phyloP scores from a whole-genome alignment of 2,329 filamentous ascomycete genomes.

The Aureobasidium uvarum region DNA sequence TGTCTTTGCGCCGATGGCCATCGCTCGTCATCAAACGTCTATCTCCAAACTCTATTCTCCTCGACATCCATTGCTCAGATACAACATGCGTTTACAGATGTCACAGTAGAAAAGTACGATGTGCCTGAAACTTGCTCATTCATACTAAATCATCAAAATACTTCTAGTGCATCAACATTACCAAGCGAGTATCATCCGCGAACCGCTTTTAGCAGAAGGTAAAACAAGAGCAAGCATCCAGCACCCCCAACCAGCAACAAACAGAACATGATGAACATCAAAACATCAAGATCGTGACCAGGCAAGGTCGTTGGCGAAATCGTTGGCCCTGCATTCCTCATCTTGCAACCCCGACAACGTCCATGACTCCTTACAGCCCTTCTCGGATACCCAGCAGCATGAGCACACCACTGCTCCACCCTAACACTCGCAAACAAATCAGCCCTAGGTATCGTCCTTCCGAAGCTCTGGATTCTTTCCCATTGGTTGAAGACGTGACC shows the following conservation, averaged over 20 bases:
- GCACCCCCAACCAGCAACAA: neutral
- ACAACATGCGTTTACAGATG: neutral
- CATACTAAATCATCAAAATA: too few species aligned
- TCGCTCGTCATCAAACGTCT: slow-evolving; percentile 19
- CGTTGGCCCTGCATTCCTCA: too few species aligned
- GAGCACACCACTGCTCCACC: neutral
- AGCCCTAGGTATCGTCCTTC: neutral
- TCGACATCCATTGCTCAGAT: neutral
- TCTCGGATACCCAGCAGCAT: neutral
- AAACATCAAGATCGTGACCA: neutral
- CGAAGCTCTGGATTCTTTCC: neutral
- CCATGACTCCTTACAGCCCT: neutral
- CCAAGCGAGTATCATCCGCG: neutral
- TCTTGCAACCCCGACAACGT: neutral
- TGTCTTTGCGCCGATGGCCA: neutral
- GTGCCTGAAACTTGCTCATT: neutral
- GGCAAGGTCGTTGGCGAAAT: too few species aligned
- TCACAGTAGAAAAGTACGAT: neutral
- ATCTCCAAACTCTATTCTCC: slow-evolving; percentile 9
- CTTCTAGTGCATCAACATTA: neutral
- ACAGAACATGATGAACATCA: neutral
- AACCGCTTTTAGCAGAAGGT: neutral
- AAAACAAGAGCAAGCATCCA: neutral
- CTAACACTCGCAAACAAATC: neutral
- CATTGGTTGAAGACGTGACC: neutral